Evolutionary conservation across 805 yeast genomes (phyloP), one percentile per base, ranked within the genome.

Genomic region (Kazachstania viticola): DNA sequence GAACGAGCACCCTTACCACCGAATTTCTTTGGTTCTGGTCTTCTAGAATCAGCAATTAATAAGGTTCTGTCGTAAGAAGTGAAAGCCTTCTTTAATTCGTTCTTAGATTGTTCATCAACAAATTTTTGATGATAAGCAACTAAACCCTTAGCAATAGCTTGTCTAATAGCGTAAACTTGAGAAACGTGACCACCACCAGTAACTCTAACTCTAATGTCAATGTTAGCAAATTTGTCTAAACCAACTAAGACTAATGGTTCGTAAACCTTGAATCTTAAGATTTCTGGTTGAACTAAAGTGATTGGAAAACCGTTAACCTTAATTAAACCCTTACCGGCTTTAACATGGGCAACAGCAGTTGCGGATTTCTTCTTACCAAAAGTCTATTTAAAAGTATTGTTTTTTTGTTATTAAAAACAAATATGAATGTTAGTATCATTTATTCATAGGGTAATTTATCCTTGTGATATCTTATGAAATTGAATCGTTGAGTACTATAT

Each of bases 1-100:
- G 98, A 91, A 77, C 98, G 91, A 74, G 98, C 98, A 83, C 98
- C 98, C 71, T 94, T 94, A 79, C 98, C 98, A 78, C 98, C 98
- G 77, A 91, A 91, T 79, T 91, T 91, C 96, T 91, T 91, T 79
- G 98, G 98, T 78, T 91, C 98, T 80, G 87, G 79, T 80, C 94
- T 88, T 82, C 98, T 85, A 60, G 96, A 75, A 71, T 91, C 98
- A 60, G 98, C 97, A 69, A 91, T 91, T 73, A 91, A 80, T 67
- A 91, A 80, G 67, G 97, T 84, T 79, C 95, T 87, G 88, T 91
- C 98, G 79, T 87, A 93, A 61, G 94, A 64, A 51, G 88, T 76
- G 73, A 87, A 84, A 60, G 93, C 79, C 75, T 85, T 87, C 94
- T 91, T 91, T 68, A 91, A 79, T 75, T 88, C 97, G 75, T 88